phyloP scores from a whole-genome alignment of 2,329 filamentous ascomycete species.

The Apiospora sp. region DNA sequence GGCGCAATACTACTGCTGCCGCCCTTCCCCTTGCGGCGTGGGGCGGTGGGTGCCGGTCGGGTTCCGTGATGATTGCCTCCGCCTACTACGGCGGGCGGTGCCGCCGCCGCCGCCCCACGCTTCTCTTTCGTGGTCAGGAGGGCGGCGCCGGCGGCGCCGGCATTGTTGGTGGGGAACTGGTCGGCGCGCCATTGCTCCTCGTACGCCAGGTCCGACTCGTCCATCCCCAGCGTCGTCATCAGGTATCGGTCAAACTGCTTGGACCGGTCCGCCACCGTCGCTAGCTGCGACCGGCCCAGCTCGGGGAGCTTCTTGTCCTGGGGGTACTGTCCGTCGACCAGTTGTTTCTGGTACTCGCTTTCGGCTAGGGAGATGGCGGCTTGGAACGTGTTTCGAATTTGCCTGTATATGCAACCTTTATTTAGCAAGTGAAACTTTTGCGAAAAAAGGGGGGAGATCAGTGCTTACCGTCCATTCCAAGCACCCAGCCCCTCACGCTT shows the following conservation, averaged over 20 bases:
- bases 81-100: neutral
- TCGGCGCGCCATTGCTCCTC: neutral
- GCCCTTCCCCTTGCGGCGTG: neutral
- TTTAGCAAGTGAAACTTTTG: neutral
- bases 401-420: neutral
- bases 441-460: neutral
- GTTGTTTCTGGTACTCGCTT: neutral
- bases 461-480: neutral
- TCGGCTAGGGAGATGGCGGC: constrained; percentile 25
- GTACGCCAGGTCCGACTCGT: neutral
- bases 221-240: constrained; percentile 14
- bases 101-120: neutral
- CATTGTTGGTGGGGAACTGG: neutral
- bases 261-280: constrained; percentile 29
- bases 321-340: neutral
- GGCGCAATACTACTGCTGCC: neutral
- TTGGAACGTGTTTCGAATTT: constrained; percentile 28
- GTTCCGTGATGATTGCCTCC: too few relatives aligned
- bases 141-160: too few relatives aligned
- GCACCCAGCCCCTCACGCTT: neutral
- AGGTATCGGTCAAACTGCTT: constrained; percentile 30
- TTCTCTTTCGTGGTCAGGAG: neutral
- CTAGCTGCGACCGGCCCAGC: constrained; percentile 28
- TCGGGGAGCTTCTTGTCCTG: neutral
- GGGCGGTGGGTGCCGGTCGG: neutral